phyloP scores from a whole-genome alignment of 768 basidiomycete species.

The Hortiboletus flavorubellus region DNA sequence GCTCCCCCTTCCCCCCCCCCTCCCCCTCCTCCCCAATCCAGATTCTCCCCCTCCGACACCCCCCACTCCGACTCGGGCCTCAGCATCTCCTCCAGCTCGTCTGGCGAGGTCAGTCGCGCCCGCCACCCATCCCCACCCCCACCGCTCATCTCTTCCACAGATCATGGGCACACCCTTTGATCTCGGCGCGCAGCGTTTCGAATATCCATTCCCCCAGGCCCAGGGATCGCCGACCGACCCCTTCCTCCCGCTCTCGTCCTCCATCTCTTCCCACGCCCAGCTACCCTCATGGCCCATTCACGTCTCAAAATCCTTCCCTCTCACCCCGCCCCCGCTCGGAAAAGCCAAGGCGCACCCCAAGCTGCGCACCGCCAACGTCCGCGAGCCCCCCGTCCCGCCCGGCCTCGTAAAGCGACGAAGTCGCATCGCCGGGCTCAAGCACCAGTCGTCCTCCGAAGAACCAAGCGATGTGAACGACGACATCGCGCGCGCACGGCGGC shows the following conservation, averaged over 20 bases:
- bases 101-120: slow-evolving; percentile 28
- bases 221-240: slow-evolving; percentile 30
- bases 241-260: slow-evolving; percentile 23
- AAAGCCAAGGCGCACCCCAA: slow-evolving; percentile 30
- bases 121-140: no score
- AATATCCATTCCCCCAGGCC: slow-evolving; percentile 31
- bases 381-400: slow-evolving; percentile 32
- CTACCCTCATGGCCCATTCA: slow-evolving; percentile 27
- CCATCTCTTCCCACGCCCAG: slow-evolving; percentile 24
- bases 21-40: neutral
- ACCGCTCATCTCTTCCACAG: slow-evolving; percentile 4
- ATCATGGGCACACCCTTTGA: slow-evolving; percentile 35
- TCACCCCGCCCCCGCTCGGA: slow-evolving; percentile 28
- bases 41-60: neutral
- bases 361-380: slow-evolving; percentile 23
- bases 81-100: slow-evolving; percentile 31
- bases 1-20: neutral
- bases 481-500: slow-evolving; percentile 4
- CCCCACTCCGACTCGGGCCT: slow-evolving; percentile 30
- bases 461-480: slow-evolving; percentile 26
- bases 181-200: slow-evolving; percentile 32
- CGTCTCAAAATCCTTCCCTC: slow-evolving; percentile 30
- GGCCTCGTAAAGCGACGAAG: slow-evolving; percentile 29
- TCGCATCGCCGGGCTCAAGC: slow-evolving; percentile 20
- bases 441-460: slow-evolving; percentile 29